Evolutionary conservation across 163 green algal genomes (phyloP).

Genomic region (Chlamydomonas reinhardtii): DNA sequence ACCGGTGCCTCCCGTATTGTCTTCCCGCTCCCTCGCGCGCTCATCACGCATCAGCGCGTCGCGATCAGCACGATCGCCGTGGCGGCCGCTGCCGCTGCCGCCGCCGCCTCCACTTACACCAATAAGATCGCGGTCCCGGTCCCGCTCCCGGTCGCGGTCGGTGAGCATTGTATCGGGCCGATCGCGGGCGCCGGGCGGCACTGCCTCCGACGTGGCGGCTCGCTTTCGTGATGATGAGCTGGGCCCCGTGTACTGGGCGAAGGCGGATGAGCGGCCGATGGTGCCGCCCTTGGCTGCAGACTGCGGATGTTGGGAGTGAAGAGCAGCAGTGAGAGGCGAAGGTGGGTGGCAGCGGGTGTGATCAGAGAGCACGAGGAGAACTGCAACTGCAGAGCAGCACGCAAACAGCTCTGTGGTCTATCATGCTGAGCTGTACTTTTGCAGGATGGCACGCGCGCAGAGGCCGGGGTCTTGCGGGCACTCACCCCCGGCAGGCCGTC

Average conservation of each 20-base stretch:
- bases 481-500: conserved; percentile 7
- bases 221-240: conserved; percentile 31
- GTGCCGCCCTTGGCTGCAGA: conserved; percentile 14
- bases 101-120: not conserved
- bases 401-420: too few species aligned
- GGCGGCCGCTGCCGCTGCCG: not conserved
- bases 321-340: too few species aligned
- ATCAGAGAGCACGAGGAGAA: too few species aligned
- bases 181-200: conserved; percentile 20
- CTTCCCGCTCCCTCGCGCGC: too few species aligned
- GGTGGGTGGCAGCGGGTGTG: too few species aligned
- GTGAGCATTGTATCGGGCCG: conserved; percentile 1
- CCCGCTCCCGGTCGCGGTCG: not conserved
- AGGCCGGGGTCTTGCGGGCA: too few species aligned
- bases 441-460: too few species aligned
- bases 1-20: too few species aligned
- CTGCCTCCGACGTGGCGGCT: conserved; percentile 22
- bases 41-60: too few species aligned
- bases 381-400: too few species aligned
- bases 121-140: not conserved
- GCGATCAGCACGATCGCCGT: too few species aligned
- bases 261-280: conserved; percentile 44
- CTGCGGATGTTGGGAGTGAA: not conserved
- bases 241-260: conserved; percentile 45
- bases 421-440: too few species aligned